phyloP scores from a whole-genome alignment of 2,329 filamentous ascomycete species.

The Fusarium virguliforme region DNA sequence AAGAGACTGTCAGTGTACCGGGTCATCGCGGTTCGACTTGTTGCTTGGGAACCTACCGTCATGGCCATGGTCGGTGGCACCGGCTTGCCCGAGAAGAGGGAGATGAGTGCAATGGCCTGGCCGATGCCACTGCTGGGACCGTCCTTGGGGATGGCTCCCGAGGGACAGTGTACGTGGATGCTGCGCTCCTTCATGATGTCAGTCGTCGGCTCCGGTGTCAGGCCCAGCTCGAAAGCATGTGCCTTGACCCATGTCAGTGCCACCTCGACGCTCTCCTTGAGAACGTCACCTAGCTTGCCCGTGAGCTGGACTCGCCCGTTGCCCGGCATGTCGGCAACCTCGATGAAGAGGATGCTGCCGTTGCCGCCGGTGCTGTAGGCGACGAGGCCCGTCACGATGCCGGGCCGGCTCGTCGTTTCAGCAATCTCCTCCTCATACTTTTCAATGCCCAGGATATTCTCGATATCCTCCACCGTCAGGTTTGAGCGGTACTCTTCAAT shows the following conservation, averaged over 20 bases:
- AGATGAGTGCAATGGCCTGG: conserved; percentile 94
- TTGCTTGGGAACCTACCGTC: conserved; percentile 73
- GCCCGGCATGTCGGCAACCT: conserved; percentile 97
- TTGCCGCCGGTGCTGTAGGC: conserved; percentile 94
- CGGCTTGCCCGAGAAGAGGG: conserved; percentile 86
- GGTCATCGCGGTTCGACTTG: conserved; percentile 37
- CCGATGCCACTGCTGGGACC: conserved; percentile 90
- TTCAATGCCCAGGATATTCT: conserved; percentile 92
- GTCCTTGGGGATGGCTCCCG: conserved; percentile 95
- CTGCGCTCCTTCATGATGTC: conserved; percentile 97
- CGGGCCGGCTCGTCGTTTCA: conserved; percentile 85
- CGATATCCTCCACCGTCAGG: conserved; percentile 85
- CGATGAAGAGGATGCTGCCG: conserved; percentile 97
- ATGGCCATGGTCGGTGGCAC: conserved; percentile 95
- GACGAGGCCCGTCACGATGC: conserved; percentile 95
- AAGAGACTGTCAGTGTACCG: conserved; percentile 46
- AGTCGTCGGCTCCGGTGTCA: conserved; percentile 84
- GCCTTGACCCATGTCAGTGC: conserved; percentile 97
- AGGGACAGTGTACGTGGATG: conserved; percentile 96
- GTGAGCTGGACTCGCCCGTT: conserved; percentile 93
- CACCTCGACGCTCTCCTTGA: conserved; percentile 97
- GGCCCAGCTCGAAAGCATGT: conserved; percentile 90
- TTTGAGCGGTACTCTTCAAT: conserved; percentile 80
- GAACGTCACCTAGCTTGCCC: conserved; percentile 94
- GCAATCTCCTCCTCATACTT: conserved; percentile 97